A percentile compares a stretch with the other conserved stretches of the same genome.
These are phyloP conservation scores for Mycena albidolilacea DNA, from an alignment of 768 basidiomycete species.

Conservation along the genomic window DNA sequence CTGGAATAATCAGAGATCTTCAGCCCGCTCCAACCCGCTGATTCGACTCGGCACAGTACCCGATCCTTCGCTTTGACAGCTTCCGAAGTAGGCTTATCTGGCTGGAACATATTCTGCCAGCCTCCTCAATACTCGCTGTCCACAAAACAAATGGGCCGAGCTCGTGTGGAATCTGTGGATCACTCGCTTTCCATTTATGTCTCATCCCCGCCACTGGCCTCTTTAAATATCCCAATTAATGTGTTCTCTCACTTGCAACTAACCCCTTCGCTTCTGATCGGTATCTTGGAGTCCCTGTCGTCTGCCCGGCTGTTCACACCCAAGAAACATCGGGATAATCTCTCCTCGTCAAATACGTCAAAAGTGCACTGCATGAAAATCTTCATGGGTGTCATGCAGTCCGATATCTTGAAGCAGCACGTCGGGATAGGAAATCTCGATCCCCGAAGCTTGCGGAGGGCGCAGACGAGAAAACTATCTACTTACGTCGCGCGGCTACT, in stretches of 20 bases:
- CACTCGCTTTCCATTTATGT: conserved; percentile 21
- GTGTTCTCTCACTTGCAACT: conserved; percentile 72
- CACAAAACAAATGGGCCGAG: conserved; percentile 2
- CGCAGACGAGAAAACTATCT: conserved; percentile 75
- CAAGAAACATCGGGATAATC: conserved; percentile 32
- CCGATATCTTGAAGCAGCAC: conserved; percentile 70
- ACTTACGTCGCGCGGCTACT: conserved; percentile 70
- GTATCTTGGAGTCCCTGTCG: conserved; percentile 76
- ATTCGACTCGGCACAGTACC: too few relatives aligned
- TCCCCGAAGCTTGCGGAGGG: conserved; percentile 75
- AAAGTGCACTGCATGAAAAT: conserved; percentile 80
- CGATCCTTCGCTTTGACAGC: too few relatives aligned
- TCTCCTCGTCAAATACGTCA: conserved; percentile 44
- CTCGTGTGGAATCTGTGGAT: not conserved
- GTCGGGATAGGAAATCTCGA: conserved; percentile 78
- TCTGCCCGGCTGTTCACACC: conserved; percentile 66
- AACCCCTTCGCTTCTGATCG: conserved; percentile 80
- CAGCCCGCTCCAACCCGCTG: too few relatives aligned
- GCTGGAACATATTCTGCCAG: not conserved
- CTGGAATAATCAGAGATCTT: too few relatives aligned
- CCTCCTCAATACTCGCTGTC: not conserved
- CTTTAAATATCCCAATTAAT: conserved; percentile 61
- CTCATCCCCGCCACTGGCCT: conserved; percentile 18
- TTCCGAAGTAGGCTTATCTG: not conserved
- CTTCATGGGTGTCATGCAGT: conserved; percentile 81